Percentiles rank a stretch among this genome's conserved stretches.
These are phyloP conservation scores for Stemphylium beticola DNA, from an alignment of 2,329 filamentous ascomycete species.

Conservation along the genomic window DNA sequence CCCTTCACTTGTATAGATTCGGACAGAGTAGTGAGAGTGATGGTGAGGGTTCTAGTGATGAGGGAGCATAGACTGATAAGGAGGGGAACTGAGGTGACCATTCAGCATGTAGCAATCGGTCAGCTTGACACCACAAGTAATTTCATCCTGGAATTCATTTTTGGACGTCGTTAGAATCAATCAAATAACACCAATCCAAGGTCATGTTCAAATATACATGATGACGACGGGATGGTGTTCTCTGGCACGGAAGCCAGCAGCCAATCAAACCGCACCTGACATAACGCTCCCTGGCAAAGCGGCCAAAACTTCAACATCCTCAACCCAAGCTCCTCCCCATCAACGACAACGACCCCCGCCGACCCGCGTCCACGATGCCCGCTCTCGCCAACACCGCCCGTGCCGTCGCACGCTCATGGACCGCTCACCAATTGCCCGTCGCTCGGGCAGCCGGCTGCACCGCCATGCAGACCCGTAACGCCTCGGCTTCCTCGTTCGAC, in stretches of 20 bases:
- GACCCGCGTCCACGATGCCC: conserved; percentile 54
- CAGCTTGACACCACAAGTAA: too few species aligned
- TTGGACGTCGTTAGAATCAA: too few species aligned
- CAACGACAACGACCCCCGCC: conserved; percentile 31
- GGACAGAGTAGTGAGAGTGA: neutral
- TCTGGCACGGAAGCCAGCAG: conserved; percentile 1
- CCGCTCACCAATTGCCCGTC: conserved; percentile 55
- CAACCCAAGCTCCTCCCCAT: conserved; percentile 26
- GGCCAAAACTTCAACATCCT: conserved; percentile 37
- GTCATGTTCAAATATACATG: conserved; percentile 1
- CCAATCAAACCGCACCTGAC: conserved; percentile 16
- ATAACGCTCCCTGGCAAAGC: conserved; percentile 20
- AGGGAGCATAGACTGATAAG: too few species aligned
- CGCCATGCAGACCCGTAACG: conserved; percentile 53
- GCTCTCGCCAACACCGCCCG: conserved; percentile 55
- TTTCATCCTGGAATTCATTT: too few species aligned
- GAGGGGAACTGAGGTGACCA: too few species aligned
- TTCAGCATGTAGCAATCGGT: too few species aligned
- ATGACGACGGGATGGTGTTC: conserved; percentile 13
- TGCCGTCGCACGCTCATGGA: conserved; percentile 56
- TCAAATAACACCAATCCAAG: neutral
- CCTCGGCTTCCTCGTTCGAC: conserved; percentile 55
- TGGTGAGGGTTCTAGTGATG: too few species aligned
- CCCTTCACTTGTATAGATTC: too few species aligned
- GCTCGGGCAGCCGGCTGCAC: conserved; percentile 54